Base-by-base conservation (phyloP, 2,329 filamentous ascomycete species). In the Pyricularia pennisetigena region DNA sequence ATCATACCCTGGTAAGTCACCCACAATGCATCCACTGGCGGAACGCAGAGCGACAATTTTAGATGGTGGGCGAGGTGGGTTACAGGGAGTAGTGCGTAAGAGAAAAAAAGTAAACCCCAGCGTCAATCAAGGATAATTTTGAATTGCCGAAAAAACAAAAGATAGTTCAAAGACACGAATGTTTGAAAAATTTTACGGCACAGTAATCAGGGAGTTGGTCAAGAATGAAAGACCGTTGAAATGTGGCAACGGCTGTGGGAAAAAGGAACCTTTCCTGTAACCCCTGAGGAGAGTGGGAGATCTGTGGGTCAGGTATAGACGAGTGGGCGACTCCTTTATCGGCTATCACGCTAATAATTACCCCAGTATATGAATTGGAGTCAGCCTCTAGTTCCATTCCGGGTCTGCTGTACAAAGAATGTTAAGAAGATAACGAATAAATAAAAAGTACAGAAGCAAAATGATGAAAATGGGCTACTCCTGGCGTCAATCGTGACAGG, bases 1-100 rank as follows among this genome's bases (percentile, higher is more conserved):
- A 81, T 80, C 79, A 81, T 81, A 81, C 79, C 75, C 78, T 67
- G 57, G 65, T 49, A 49, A 41, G 63, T 74, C 72, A 74, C 41
- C 41, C 75, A 76, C 75, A 74, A 76, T 77, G 75, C 75, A 74
- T 75, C 73, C 72, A 71, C 72, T 72, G 72, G 74, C 75, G 70
- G 74, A 72, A 64, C n/a, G 41, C 41, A 49, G 41, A n/a, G 41
- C 16, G 41, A 49, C 41, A 49, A 49, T 49, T 49, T 49, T 49
- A 49, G 41, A 49, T n/a, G 14, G 41, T 49, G 41, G 4, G 16
- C 20, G 16, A 8, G 41, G 41, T 49, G 41, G 41, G 41, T 8
- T 63, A 26, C 59, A 20, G 12, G 28, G 59, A 63, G 5, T 63
- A n/a, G 24, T 14, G 59, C 14, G 12, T 63, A 63, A 26, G 24